Base-by-base conservation (phyloP, 2,329 filamentous ascomycete genomes). In the Fusarium sp. region DNA sequence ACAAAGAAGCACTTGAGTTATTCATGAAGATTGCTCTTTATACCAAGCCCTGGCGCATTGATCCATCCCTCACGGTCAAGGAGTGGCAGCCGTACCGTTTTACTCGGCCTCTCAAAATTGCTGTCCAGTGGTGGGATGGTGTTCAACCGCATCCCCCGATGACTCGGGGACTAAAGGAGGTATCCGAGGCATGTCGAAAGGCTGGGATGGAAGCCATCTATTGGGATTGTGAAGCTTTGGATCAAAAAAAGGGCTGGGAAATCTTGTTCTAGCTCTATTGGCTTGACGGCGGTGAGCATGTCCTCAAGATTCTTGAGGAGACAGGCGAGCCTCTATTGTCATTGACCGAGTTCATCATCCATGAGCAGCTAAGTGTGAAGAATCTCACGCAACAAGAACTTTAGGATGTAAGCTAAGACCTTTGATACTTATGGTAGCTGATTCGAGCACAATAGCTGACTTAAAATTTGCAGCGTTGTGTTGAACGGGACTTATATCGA, bases 131-230 rank as follows among this genome's bases (percentile, higher is more conserved):
- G 81, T 82, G 87, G 75, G 88, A 91, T 68, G 86, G 84, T 0
- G 82, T 90, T n/a, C 84, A 81, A 72, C 87, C 87, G 3, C 88
- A 89, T 63, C 89, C 89, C 0, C 88, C 89, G 1, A 82, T 90
- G 28, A 78, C 79, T 1, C 80, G 89, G 46, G 90, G 88, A 0
- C 73, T 92, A 9, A 41, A 41, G n/a, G 39, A 41, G n/a, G 39
- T 41, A n/a, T 41, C 39, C 9, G n/a, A 18, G 2, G 39, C 39
- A 18, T 41, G 39, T 18, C 39, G 39, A 41, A 41, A 41, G 5
- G 39, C 39, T 41, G 39, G 39, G 5, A 41, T 41, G 39, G 23
- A n/a, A 16, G 7, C 16, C 6, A 10, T 41, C n/a, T 15, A 41
- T 23, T 41, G 39, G 39, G 23, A 41, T 18, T 41, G 39, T 15